A percentile compares a stretch with the other conserved stretches of the same genome.
Conservation (phyloP, 495 filamentous ascomycete species). For the Penicillium ochrochloron region DNA sequence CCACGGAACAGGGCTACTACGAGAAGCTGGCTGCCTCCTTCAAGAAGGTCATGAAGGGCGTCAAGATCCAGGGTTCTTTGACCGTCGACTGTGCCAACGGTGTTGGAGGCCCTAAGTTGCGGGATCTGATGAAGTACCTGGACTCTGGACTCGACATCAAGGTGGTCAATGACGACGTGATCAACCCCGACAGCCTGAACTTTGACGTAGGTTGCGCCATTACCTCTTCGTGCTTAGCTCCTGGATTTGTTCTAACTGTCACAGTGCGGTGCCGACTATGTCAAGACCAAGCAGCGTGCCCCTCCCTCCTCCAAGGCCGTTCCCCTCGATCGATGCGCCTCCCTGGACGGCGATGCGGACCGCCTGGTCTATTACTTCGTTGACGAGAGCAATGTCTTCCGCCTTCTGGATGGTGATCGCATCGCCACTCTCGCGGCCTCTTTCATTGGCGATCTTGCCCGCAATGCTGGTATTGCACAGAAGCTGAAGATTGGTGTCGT, state of each 20-base stretch:
- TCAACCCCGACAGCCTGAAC: conserved; percentile 86
- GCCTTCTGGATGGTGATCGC: conserved; percentile 92
- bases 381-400: conserved; percentile 79
- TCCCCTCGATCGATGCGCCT: conserved; percentile 81
- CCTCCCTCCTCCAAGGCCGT: conserved; percentile 80
- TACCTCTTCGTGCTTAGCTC: no score
- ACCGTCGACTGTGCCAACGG: conserved; percentile 97
- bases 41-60: conserved; percentile 74
- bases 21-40: conserved; percentile 85
- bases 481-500: conserved; percentile 89
- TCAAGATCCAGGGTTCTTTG: conserved; percentile 70
- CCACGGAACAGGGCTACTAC: conserved; percentile 91
- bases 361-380: conserved; percentile 94
- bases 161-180: conserved; percentile 88
- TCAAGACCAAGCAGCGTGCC: conserved; percentile 93
- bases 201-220: conserved; percentile 63
- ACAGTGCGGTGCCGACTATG: conserved; percentile 93
- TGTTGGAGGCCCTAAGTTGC: conserved; percentile 90
- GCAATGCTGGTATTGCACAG: conserved; percentile 74
- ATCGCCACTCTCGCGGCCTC: conserved; percentile 93
- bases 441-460: conserved; percentile 89
- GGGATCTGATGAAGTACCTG: conserved; percentile 83
- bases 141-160: conserved; percentile 76
- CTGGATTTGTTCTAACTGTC: not conserved
- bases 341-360: conserved; percentile 93